Base-by-base conservation (phyloP, 164 flowering plant genomes). In the Dillenia turbinata region DNA sequence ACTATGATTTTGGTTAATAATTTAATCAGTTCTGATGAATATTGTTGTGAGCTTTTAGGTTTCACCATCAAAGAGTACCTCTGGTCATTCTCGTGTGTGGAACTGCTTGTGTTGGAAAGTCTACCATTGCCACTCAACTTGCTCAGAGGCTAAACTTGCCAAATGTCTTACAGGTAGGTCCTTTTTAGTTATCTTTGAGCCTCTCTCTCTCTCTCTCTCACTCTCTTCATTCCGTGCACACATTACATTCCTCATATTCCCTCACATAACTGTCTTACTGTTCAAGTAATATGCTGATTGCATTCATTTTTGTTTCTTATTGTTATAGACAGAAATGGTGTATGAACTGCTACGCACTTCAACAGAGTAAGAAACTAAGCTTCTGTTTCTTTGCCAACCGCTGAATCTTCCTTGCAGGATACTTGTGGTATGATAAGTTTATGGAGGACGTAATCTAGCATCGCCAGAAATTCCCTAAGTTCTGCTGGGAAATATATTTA, bases 61-160 rank as follows among this genome's bases (percentile, higher is more conserved):
- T 94, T 80, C 99, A 94, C 68, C 99, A 94, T 80, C 96, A 86
- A 69, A 81, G 99, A 66, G 99, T 94, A 47, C 99, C 99, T 16
- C 65, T 94, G 71, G 96, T 94, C 44, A 86, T 94, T 64, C 96
- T 94, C 79, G 97, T 94, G 2, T 89, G 99, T 77, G 99, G 99
- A 61, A 91, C 99, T 70, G 97, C 99, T 12, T 91, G 97, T 78
- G 79, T 84, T 72, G 99, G 99, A 54, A 94, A 94, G 77, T 91
- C 97, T 55, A 94, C 97, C 54, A 88, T 94, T 75, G 99, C 99
- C 51, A 94, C 99, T 56, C 99, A 94, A 67, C 95, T 94, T 67
- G 99, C 99, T 24, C 99, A 94, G 54, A 84, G 97, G 69, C 79
- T 91, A 53, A 94, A 94, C 77, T 84, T 94, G 75, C 99, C 99